Base-by-base conservation (phyloP, 2,329 filamentous ascomycete genomes). In the Talaromyces piceae region DNA sequence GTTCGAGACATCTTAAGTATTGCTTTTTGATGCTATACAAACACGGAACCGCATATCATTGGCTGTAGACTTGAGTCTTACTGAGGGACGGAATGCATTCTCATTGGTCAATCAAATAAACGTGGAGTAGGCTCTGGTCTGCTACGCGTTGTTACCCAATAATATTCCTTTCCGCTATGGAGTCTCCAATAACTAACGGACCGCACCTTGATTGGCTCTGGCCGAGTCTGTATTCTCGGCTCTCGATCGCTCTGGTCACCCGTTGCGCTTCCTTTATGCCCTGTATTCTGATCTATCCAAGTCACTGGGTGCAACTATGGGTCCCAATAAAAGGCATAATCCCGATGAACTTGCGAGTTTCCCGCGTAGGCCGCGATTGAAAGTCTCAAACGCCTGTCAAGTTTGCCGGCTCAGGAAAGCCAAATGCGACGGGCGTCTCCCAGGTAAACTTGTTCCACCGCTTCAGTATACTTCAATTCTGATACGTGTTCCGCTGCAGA, bases 351-450 rank as follows among this genome's bases (percentile, higher is more conserved):
- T 16, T 8, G 13, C 5, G 7, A 11, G n/a, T 3, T 16, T 22
- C 27, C 4, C 54, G 28, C 54, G 51, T 31, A 49, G 54, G 16
- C 49, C 50, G 12, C 55, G 57, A 16, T 37, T 59, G 28, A 59
- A 39, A 54, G 50, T 55, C 41, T 45, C 53, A 13, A 56, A n/a
- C 16, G 57, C 57, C 26, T 59, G 57, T 43, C 51, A 56, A 26
- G 39, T 45, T 9, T 59, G 57, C 46, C 57, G 57, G 4, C 50
- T 37, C 25, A 53, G 57, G 12, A 59, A 59, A 47, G 25, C 43
- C 9, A 59, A 59, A 54, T 59, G 57, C 18, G 56, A 59, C 26
- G 57, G 57, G 8, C 16, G 33, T 27, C 56, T 52, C 13, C 57
- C 56, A 5, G 53, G 56, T 58, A 56, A 26, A 23, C 30, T 18